These are phyloP conservation scores for Clathrospora elynae DNA, from an alignment of 2,329 filamentous ascomycete genomes.

Conservation along the genomic window DNA sequence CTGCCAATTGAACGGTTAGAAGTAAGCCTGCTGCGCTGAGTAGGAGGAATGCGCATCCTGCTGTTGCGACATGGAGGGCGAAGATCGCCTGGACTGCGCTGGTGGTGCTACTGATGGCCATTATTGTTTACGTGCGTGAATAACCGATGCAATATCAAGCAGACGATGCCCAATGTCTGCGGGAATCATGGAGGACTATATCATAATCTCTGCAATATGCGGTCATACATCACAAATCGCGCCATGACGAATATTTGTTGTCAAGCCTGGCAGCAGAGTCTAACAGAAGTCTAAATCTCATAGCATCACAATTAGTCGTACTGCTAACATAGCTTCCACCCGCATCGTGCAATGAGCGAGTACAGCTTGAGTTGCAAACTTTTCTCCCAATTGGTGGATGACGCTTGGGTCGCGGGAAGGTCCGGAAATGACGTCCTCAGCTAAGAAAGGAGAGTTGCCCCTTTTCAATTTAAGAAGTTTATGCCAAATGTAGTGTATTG, in stretches of 20 bases:
- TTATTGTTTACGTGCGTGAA: neutral
- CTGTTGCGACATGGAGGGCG: conserved; percentile 23
- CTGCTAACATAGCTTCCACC: neutral
- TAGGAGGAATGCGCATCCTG: conserved; percentile 14
- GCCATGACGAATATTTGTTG: conserved; percentile 3
- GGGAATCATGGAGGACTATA: neutral
- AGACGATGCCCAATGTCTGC: neutral
- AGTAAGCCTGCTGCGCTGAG: conserved; percentile 17
- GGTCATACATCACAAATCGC: conserved; percentile 2
- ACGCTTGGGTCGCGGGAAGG: no score
- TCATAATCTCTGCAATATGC: conserved; percentile 5
- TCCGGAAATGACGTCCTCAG: no score
- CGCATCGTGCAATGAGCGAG: conserved; percentile 3
- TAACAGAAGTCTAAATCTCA: neutral
- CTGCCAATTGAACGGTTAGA: conserved; percentile 16
- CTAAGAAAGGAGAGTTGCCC: no score
- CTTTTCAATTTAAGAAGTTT: no score
- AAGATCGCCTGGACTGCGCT: conserved; percentile 25
- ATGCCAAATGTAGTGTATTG: no score
- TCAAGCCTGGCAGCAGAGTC: neutral
- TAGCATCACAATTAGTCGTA: conserved; percentile 1
- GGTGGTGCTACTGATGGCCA: conserved; percentile 20
- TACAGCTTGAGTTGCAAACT: no score
- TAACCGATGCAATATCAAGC: neutral
- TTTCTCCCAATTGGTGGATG: no score